These are phyloP conservation scores for Coleophoma eucalyptorum DNA, from an alignment of 2,329 filamentous ascomycete species.

Conservation along the genomic window DNA sequence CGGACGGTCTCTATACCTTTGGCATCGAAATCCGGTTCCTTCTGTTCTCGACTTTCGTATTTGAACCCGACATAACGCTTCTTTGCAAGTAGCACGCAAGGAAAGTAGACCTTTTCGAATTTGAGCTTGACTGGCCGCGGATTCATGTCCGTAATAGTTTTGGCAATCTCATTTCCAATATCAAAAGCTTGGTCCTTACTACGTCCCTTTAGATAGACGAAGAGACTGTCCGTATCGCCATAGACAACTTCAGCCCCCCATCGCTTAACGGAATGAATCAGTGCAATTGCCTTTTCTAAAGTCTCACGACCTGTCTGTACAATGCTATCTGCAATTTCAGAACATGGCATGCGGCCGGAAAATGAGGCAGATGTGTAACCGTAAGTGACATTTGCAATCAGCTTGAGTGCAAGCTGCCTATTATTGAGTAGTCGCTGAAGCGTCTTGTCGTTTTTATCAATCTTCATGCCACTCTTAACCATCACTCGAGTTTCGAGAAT, in stretches of 20 bases:
- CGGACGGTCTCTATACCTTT: constrained; percentile 98
- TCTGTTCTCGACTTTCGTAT: constrained; percentile 76
- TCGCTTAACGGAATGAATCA: constrained; percentile 80
- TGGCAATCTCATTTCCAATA: constrained; percentile 88
- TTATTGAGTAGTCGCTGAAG: constrained; percentile 89
- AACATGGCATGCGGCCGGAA: constrained; percentile 95
- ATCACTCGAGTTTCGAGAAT: constrained; percentile 95
- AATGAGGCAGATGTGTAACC: constrained; percentile 97
- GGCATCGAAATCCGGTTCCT: constrained; percentile 85
- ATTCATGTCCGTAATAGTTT: constrained; percentile 83
- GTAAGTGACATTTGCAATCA: constrained; percentile 98
- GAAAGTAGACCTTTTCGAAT: constrained; percentile 97
- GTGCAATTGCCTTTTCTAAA: constrained; percentile 85
- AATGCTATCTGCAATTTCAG: constrained; percentile 96
- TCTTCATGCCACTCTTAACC: constrained; percentile 97
- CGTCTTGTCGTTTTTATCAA: constrained; percentile 81
- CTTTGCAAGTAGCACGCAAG: constrained; percentile 90
- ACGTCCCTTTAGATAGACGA: constrained; percentile 83
- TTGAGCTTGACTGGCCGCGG: constrained; percentile 92
- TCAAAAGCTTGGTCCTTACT: constrained; percentile 86
- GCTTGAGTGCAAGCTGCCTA: constrained; percentile 86
- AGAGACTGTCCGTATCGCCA: constrained; percentile 94
- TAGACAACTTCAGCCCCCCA: constrained; percentile 98
- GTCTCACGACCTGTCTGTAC: constrained; percentile 95
- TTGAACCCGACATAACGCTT: constrained; percentile 99